Evolutionary conservation across 1,284 basidiomycete species (phyloP).

Genomic region (Lignosus rhinocerotis): DNA sequence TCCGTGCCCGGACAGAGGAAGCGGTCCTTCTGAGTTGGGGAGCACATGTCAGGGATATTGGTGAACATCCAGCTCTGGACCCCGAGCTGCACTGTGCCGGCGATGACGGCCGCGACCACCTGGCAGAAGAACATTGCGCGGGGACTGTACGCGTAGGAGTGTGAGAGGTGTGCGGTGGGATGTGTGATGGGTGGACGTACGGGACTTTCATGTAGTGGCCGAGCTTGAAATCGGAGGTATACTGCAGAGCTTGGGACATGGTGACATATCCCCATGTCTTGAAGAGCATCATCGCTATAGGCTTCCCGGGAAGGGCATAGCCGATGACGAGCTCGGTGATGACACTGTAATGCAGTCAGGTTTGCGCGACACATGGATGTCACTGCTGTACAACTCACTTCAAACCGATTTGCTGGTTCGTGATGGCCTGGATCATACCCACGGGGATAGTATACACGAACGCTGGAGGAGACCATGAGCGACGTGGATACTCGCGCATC

Average conservation of each 20-base stretch:
- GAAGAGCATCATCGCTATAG: slow-evolving; percentile 55
- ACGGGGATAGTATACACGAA: slow-evolving; percentile 52
- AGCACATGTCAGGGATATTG: slow-evolving; percentile 55
- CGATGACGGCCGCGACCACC: slow-evolving; percentile 62
- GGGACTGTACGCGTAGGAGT: slow-evolving; percentile 25
- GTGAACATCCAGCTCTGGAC: slow-evolving; percentile 71
- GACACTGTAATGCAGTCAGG: slow-evolving; percentile 30
- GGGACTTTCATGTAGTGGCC: slow-evolving; percentile 77
- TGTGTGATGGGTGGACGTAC: slow-evolving; percentile 13
- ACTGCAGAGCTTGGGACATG: slow-evolving; percentile 42
- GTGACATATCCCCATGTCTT: slow-evolving; percentile 55
- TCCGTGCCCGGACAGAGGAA: slow-evolving; percentile 52
- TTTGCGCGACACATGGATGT: too few species aligned
- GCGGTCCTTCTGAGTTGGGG: slow-evolving; percentile 43
- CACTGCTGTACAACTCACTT: slow-evolving; percentile 29
- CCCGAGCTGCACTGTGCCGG: slow-evolving; percentile 62
- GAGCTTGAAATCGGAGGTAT: slow-evolving; percentile 71
- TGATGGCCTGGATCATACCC: slow-evolving; percentile 56
- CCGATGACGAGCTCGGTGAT: slow-evolving; percentile 53
- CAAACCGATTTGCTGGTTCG: slow-evolving; percentile 51
- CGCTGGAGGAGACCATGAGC: slow-evolving; percentile 20
- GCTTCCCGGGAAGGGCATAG: slow-evolving; percentile 48
- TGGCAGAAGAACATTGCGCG: slow-evolving; percentile 62
- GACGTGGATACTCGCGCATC: too few species aligned
- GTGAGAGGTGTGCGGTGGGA: not conserved